Evolutionary conservation across 139 green algal species (phyloP).

Genomic region (Auxenochlorella protothecoides): DNA sequence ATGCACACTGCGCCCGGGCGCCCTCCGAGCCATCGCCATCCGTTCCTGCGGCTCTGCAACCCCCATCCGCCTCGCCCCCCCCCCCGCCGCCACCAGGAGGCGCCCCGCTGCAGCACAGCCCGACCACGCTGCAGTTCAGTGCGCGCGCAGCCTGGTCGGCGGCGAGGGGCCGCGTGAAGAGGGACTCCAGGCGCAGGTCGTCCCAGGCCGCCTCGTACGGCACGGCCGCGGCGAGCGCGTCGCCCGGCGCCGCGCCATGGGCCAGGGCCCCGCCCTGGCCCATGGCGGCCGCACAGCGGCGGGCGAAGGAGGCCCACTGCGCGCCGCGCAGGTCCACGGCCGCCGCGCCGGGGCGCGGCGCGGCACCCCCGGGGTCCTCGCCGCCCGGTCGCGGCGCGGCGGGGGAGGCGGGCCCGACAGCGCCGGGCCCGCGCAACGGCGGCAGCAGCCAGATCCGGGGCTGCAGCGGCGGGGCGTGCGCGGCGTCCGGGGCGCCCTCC

Average conservation of each 20-base stretch:
- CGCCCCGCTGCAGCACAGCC: no score
- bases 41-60: no score
- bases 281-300: conserved; percentile 18
- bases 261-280: conserved; percentile 19
- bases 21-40: no score
- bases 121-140: no score
- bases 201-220: conserved; percentile 32
- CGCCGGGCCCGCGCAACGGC: not conserved
- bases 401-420: not conserved
- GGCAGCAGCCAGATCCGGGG: conserved; percentile 13
- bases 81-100: no score
- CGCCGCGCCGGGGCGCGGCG: not conserved
- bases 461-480: not conserved
- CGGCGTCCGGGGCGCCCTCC: not conserved
- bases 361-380: not conserved
- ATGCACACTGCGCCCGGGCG: not conserved
- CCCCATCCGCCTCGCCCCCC: no score
- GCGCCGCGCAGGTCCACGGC: conserved; percentile 44
- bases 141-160: no score
- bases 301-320: conserved; percentile 54
- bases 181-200: conserved; percentile 6
- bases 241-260: not conserved
- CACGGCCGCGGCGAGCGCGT: conserved; percentile 26
- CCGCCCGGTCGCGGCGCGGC: not conserved
- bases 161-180: no score